Conservation (phyloP, 306 rosid genomes). For the Acacia confusa region DNA sequence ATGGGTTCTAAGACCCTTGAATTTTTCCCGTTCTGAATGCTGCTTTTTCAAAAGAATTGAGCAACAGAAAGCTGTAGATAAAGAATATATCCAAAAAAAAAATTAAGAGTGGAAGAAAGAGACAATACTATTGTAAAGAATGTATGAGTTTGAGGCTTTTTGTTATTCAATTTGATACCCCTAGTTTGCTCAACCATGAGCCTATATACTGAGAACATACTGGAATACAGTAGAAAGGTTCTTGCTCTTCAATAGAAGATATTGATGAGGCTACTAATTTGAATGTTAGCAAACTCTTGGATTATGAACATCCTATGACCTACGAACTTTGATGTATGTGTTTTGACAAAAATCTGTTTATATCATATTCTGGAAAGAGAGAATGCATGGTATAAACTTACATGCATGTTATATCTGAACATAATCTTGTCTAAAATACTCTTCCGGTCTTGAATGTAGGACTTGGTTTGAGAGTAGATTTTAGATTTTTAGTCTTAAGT, state of each 20-base stretch:
- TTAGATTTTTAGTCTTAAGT: too few relatives aligned
- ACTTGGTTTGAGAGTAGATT: too few relatives aligned
- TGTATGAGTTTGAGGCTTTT: background rate
- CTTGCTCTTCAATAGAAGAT: background rate
- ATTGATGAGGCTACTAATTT: background rate
- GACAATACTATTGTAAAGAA: slow-evolving; percentile 1
- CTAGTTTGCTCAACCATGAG: background rate
- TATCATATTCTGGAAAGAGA: background rate
- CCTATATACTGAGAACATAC: background rate
- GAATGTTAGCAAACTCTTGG: background rate
- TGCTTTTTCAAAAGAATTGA: background rate
- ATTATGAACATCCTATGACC: background rate
- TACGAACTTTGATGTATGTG: background rate
- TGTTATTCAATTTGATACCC: background rate
- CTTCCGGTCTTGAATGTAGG: too few relatives aligned
- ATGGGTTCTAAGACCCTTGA: background rate
- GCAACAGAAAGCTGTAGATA: background rate
- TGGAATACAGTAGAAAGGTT: background rate
- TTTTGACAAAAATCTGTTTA: too few relatives aligned
- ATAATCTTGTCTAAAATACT: background rate
- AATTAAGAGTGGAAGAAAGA: background rate
- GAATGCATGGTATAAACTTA: background rate
- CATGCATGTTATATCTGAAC: background rate
- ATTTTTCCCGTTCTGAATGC: background rate
- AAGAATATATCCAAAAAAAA: background rate